These are phyloP conservation scores for Rhododendron williamsianum DNA, from an alignment of 148 eudicot species.

Conservation along the genomic window DNA sequence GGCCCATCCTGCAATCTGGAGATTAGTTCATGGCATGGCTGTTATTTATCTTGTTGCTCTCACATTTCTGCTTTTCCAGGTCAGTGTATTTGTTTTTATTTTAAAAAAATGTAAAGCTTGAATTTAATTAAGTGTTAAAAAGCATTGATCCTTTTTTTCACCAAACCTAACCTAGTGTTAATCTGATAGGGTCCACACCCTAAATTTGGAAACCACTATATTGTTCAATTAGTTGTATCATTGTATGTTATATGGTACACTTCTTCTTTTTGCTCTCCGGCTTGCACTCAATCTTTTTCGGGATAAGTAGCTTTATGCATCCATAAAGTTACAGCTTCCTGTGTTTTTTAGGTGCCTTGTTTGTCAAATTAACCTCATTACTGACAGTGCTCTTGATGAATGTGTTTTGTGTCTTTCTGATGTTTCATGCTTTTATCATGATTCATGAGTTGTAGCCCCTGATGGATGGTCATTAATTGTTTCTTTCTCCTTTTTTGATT, in stretches of 20 bases:
- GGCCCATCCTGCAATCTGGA: constrained; percentile 99
- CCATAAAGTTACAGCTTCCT: not conserved
- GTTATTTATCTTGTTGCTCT: constrained; percentile 89
- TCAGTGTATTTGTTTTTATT: constrained; percentile 13
- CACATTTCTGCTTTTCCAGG: constrained; percentile 98
- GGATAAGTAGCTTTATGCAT: not conserved
- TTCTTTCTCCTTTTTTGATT: constrained; percentile 4
- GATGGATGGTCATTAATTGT: not conserved
- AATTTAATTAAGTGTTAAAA: not conserved
- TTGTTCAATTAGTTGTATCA: not conserved
- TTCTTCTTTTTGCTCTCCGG: not conserved
- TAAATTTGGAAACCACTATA: not conserved
- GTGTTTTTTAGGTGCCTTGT: not conserved
- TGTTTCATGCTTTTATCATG: not conserved
- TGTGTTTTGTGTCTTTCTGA: not conserved
- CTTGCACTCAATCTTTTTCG: not conserved
- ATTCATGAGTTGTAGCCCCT: not conserved
- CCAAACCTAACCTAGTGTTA: not conserved
- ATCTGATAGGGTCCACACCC: not conserved
- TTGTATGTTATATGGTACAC: not conserved
- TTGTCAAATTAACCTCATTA: not conserved
- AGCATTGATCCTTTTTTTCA: not conserved
- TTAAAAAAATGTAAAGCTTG: not conserved
- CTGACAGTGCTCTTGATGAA: not conserved
- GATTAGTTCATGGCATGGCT: constrained; percentile 97